Percentiles rank a stretch among this genome's conserved stretches.
Conservation (phyloP, 495 filamentous ascomycete species). For the Peziza echinospora region DNA sequence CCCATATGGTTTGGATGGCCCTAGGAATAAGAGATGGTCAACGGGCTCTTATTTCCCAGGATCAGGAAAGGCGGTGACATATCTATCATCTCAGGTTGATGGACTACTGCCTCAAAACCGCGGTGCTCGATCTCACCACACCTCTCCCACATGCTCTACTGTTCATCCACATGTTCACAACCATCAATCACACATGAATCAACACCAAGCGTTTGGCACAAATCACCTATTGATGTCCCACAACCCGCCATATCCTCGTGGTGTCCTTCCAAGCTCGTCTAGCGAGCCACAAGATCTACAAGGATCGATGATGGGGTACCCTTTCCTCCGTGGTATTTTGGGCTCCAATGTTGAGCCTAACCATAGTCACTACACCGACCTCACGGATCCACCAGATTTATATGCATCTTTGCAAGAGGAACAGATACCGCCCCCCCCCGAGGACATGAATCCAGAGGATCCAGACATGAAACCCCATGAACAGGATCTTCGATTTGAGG, state of each 20-base stretch:
- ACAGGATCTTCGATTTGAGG: constrained; percentile 56
- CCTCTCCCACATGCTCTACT: constrained; percentile 32
- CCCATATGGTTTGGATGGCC: constrained; percentile 38
- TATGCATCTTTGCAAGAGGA: constrained; percentile 47
- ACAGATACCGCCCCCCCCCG: constrained; percentile 42
- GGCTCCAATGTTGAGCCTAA: constrained; percentile 46
- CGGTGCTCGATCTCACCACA: constrained; percentile 25
- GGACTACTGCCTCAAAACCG: constrained; percentile 22
- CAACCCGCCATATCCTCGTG: constrained; percentile 23
- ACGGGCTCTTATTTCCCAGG: constrained; percentile 39
- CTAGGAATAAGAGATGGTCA: constrained; percentile 48
- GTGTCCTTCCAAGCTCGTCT: constrained; percentile 23
- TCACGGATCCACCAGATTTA: constrained; percentile 48
- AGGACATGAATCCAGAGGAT: constrained; percentile 55
- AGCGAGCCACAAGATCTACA: constrained; percentile 24
- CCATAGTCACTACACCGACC: constrained; percentile 39
- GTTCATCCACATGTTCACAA: constrained; percentile 30
- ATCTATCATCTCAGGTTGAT: constrained; percentile 32
- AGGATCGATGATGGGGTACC: constrained; percentile 22
- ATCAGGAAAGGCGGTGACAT: constrained; percentile 30
- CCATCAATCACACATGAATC: constrained; percentile 30
- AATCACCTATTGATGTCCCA: constrained; percentile 25
- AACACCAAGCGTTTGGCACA: constrained; percentile 26
- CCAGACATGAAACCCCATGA: constrained; percentile 47
- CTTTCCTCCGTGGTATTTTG: constrained; percentile 37